A percentile compares a stretch with the other conserved stretches of the same genome.
phyloP scores from a whole-genome alignment of 2,329 filamentous ascomycete genomes.

The Zymoseptoria ardabiliae region DNA sequence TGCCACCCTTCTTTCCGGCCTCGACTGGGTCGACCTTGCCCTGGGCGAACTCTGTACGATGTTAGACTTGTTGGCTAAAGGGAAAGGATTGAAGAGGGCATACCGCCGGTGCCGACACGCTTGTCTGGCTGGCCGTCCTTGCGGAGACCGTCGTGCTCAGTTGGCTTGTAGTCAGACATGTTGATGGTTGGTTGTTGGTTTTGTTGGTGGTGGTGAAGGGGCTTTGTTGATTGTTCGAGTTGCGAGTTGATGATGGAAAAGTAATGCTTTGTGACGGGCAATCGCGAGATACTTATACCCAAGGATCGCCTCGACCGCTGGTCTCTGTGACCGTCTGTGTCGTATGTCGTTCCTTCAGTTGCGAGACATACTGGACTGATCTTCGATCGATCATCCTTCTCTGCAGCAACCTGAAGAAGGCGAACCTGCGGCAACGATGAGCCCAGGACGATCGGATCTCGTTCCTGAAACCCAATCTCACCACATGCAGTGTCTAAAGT shows the following conservation, averaged over 20 bases:
- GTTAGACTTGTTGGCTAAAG: too few relatives aligned
- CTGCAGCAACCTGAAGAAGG: neutral
- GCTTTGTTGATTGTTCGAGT: constrained; percentile 5
- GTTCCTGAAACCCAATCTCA: neutral
- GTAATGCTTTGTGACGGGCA: constrained; percentile 4
- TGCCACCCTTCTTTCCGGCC: constrained; percentile 35
- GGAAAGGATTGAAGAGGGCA: neutral
- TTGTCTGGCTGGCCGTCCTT: constrained; percentile 37
- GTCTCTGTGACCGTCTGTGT: neutral
- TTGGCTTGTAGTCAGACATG: constrained; percentile 34
- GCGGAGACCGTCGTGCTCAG: constrained; percentile 37
- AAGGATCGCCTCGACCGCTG: neutral
- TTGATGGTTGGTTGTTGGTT: constrained; percentile 6
- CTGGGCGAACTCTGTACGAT: constrained; percentile 31
- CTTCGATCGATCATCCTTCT: neutral
- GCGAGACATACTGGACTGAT: neutral
- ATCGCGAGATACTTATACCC: neutral
- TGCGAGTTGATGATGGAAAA: constrained; percentile 1
- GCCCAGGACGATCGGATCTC: neutral
- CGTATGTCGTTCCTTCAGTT: neutral
- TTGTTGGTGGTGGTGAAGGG: constrained; percentile 4
- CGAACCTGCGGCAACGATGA: neutral
- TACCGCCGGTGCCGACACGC: constrained; percentile 34
- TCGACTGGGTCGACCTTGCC: constrained; percentile 37
- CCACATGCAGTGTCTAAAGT: neutral